Evolutionary conservation across 1,284 basidiomycete genomes (phyloP).

Genomic region (Golubevia pallescens): DNA sequence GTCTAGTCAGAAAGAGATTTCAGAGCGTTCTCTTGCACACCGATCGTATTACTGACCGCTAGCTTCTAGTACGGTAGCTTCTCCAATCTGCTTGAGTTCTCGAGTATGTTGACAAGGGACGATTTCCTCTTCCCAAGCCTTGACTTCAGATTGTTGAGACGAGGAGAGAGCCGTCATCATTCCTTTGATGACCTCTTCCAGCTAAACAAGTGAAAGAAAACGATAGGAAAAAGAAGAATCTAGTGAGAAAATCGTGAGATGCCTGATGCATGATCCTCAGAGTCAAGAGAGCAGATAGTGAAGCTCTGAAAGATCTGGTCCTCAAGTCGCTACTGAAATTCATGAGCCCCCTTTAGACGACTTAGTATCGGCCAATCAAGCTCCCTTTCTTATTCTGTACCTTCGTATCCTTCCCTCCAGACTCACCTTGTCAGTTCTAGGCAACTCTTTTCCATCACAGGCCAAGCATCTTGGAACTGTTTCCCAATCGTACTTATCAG

Average conservation of each 20-base stretch:
- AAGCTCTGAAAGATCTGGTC: neutral
- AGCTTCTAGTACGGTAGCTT: constrained; percentile 34
- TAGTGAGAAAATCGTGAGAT: too few relatives aligned
- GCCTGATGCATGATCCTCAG: too few relatives aligned
- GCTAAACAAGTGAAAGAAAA: constrained; percentile 15
- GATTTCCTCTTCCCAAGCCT: constrained; percentile 98
- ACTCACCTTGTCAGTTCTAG: constrained; percentile 54
- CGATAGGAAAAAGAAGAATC: too few relatives aligned
- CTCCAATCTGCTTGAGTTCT: constrained; percentile 71
- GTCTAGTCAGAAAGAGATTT: neutral
- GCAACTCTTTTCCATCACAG: constrained; percentile 73
- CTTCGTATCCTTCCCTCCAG: neutral
- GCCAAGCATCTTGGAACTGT: constrained; percentile 74
- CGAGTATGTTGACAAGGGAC: constrained; percentile 84
- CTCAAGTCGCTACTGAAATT: too few relatives aligned
- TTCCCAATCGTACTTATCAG: constrained; percentile 81
- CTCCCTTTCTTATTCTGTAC: neutral
- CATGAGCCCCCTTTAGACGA: too few relatives aligned
- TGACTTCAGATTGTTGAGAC: constrained; percentile 88
- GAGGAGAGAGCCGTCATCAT: constrained; percentile 85
- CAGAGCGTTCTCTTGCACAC: too few relatives aligned
- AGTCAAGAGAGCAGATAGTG: neutral
- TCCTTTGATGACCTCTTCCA: constrained; percentile 71
- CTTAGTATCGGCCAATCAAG: too few relatives aligned
- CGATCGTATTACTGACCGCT: constrained; percentile 6